Percentiles rank a stretch among this genome's conserved stretches.
These are phyloP conservation scores for Chrysochromulina parva DNA, from an alignment of 78 protist genomes.

Conservation along the genomic window DNA sequence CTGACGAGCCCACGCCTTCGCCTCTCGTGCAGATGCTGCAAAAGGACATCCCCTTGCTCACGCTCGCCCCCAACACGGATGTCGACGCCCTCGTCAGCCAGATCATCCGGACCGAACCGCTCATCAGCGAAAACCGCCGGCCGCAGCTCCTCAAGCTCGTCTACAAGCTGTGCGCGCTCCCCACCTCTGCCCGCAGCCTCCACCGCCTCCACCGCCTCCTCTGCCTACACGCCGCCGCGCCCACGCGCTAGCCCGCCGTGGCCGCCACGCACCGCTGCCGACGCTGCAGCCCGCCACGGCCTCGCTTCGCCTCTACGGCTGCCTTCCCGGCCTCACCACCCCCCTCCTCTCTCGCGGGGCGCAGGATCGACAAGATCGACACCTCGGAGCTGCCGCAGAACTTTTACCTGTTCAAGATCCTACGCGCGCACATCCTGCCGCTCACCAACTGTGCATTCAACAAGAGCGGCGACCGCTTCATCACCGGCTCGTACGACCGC, in stretches of 20 bases:
- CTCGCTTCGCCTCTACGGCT: no score
- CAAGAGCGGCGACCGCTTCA: slow-evolving; percentile 58
- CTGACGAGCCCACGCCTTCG: not conserved
- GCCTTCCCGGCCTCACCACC: no score
- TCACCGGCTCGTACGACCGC: slow-evolving; percentile 76
- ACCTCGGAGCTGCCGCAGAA: not conserved
- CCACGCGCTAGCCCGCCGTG: no score
- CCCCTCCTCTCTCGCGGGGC: no score
- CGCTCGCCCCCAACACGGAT: slow-evolving; percentile 51
- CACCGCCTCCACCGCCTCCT: no score
- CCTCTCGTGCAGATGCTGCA: not conserved
- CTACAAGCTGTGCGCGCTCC: not conserved
- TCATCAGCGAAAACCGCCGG: slow-evolving; percentile 33
- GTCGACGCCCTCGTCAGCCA: slow-evolving; percentile 54
- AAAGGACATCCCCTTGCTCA: slow-evolving; percentile 57
- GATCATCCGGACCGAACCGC: slow-evolving; percentile 61
- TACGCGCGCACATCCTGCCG: slow-evolving; percentile 78
- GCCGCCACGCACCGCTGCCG: no score
- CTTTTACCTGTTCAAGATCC: slow-evolving; percentile 62
- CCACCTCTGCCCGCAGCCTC: no score
- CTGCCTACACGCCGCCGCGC: no score
- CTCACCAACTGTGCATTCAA: slow-evolving; percentile 79
- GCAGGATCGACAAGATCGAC: slow-evolving; percentile 30
- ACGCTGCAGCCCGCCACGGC: no score
- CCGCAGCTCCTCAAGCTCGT: slow-evolving; percentile 54